Conservation (phyloP, 2,329 filamentous ascomycete genomes). For the Teratosphaeria gauchensis region DNA sequence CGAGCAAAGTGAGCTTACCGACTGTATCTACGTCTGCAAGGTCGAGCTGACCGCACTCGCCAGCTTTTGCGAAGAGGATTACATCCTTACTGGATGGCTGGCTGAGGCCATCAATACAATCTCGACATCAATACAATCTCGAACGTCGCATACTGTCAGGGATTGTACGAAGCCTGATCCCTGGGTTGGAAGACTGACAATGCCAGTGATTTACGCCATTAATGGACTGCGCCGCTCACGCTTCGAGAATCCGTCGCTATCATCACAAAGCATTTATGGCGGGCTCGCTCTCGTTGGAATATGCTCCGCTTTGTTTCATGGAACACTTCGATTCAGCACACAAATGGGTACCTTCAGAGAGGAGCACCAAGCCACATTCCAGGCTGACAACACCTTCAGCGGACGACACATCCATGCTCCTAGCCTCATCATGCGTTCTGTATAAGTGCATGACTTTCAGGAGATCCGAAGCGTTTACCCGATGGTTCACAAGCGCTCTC, state of each 20-base stretch:
- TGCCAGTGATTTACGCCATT: conserved; percentile 14
- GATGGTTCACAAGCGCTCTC: conserved; percentile 13
- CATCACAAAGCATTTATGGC: conserved; percentile 13
- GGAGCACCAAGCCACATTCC: neutral
- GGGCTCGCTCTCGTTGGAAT: conserved; percentile 18
- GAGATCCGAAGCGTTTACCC: conserved; percentile 10
- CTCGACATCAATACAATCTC: conserved; percentile 19
- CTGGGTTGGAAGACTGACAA: neutral
- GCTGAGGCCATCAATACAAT: conserved; percentile 19
- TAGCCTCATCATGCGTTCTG: conserved; percentile 16
- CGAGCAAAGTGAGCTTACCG: too few relatives aligned
- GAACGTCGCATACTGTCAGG: conserved; percentile 14
- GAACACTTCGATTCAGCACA: conserved; percentile 17
- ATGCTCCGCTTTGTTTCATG: conserved; percentile 15
- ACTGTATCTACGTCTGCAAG: too few relatives aligned
- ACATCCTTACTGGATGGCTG: neutral
- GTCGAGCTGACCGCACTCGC: too few relatives aligned
- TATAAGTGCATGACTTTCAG: conserved; percentile 15
- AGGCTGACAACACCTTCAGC: neutral
- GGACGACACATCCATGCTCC: conserved; percentile 19
- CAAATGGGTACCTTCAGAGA: conserved; percentile 11
- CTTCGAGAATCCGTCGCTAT: conserved; percentile 7
- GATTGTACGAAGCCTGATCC: neutral
- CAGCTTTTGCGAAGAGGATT: too few relatives aligned
- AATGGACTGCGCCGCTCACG: conserved; percentile 15